phyloP scores from a whole-genome alignment of 768 basidiomycete genomes.

The Candolleomyces aberdarensis region DNA sequence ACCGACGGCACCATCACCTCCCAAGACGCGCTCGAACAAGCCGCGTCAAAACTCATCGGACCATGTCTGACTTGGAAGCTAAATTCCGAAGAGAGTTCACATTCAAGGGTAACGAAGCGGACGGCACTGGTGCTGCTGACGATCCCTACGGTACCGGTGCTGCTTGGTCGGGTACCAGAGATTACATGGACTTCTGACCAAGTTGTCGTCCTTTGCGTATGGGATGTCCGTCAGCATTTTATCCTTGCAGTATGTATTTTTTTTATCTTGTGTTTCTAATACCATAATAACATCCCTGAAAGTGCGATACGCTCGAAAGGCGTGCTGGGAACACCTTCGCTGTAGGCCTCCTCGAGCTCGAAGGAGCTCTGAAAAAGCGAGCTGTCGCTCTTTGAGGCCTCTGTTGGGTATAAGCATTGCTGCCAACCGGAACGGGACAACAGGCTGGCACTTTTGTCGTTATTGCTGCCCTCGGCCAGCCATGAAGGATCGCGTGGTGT shows the following conservation, averaged over 20 bases:
- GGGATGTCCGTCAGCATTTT: background rate
- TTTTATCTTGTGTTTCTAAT: background rate
- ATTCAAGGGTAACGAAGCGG: slow-evolving; percentile 55
- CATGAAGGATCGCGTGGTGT: no score
- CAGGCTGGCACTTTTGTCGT: no score
- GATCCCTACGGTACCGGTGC: slow-evolving; percentile 44
- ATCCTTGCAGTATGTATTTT: background rate
- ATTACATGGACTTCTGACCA: background rate
- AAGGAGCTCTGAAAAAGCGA: no score
- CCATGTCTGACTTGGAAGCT: slow-evolving; percentile 61
- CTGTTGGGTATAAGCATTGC: no score
- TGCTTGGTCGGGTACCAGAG: background rate
- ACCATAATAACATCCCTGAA: background rate
- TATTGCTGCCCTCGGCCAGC: no score
- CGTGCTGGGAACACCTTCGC: background rate
- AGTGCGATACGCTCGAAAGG: background rate
- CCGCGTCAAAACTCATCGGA: slow-evolving; percentile 80
- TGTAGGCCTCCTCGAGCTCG: no score
- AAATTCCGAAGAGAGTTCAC: slow-evolving; percentile 85
- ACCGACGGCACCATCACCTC: slow-evolving; percentile 88
- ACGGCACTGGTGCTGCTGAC: slow-evolving; percentile 26
- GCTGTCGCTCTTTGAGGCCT: no score
- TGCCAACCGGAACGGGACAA: no score
- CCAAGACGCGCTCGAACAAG: slow-evolving; percentile 78
- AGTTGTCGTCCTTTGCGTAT: background rate